Conservation (phyloP, 73 alveolate species). For the Vitrella brassicaformis region DNA sequence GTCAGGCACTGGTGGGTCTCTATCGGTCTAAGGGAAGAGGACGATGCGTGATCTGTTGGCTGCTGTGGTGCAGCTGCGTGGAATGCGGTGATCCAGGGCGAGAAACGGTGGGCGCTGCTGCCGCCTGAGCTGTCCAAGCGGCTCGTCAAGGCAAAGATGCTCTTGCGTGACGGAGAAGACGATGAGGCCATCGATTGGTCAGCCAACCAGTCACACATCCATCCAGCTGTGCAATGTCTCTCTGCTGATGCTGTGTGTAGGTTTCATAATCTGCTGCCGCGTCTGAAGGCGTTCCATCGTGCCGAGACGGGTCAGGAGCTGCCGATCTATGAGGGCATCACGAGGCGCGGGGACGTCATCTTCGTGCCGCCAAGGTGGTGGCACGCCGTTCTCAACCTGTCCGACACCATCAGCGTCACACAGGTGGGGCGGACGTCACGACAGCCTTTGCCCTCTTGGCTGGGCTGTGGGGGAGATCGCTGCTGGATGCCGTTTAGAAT, state of each 20-base stretch:
- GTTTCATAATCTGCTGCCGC: constrained; percentile 16
- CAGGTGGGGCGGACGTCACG: too few relatives aligned
- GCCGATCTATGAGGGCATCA: constrained; percentile 30
- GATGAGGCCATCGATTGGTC: constrained; percentile 56
- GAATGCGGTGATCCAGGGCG: neutral
- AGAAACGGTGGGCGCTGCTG: constrained; percentile 46
- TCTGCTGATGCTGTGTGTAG: constrained; percentile 7
- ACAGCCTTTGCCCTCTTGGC: too few relatives aligned
- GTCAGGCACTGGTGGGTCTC: neutral
- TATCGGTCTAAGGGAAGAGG: neutral
- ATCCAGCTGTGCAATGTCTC: too few relatives aligned
- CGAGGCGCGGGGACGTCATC: constrained; percentile 49
- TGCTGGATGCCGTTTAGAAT: too few relatives aligned
- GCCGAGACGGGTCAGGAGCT: constrained; percentile 7
- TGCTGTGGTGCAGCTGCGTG: neutral
- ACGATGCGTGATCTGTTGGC: too few relatives aligned
- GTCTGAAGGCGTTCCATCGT: neutral
- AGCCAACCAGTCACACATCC: too few relatives aligned
- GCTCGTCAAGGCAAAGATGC: constrained; percentile 43
- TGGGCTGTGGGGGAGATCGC: too few relatives aligned
- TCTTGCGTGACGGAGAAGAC: constrained; percentile 41
- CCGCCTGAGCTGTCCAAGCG: constrained; percentile 39
- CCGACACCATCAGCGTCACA: constrained; percentile 48
- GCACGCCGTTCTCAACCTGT: constrained; percentile 56
- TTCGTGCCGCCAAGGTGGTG: constrained; percentile 59